Evolutionary conservation across 805 yeast species (phyloP).

Genomic region (Sugiyamaella chiloensis): DNA sequence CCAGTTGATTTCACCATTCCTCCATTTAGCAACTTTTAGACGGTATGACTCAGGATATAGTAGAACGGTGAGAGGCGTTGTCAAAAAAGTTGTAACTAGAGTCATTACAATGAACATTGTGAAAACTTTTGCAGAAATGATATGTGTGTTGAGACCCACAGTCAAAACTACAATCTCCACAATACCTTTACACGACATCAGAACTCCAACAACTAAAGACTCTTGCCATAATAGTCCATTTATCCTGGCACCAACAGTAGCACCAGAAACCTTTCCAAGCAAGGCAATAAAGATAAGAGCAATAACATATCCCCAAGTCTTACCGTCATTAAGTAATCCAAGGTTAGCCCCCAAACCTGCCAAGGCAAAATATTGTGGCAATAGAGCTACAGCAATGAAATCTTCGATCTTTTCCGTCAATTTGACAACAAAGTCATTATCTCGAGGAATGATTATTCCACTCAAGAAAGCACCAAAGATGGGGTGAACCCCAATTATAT

Average conservation of each 20-base stretch:
- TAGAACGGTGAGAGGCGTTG: slow-evolving; percentile 67
- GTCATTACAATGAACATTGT: slow-evolving; percentile 87
- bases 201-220: slow-evolving; percentile 68
- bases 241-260: slow-evolving; percentile 58
- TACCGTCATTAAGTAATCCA: slow-evolving; percentile 59
- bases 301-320: slow-evolving; percentile 74
- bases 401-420: slow-evolving; percentile 76
- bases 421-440: slow-evolving; percentile 65
- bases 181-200: slow-evolving; percentile 87
- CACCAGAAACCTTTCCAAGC: slow-evolving; percentile 65
- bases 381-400: slow-evolving; percentile 63
- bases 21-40: slow-evolving; percentile 21
- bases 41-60: slow-evolving; percentile 51
- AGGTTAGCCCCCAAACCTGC: slow-evolving; percentile 73
- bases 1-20: slow-evolving; percentile 32
- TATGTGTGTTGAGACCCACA: slow-evolving; percentile 69
- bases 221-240: slow-evolving; percentile 70
- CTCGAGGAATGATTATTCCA: slow-evolving; percentile 74
- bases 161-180: slow-evolving; percentile 78
- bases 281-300: slow-evolving; percentile 67
- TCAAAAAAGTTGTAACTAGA: slow-evolving; percentile 68
- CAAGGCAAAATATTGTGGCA: slow-evolving; percentile 76
- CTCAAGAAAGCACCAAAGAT: slow-evolving; percentile 82
- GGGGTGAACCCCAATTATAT: slow-evolving; percentile 81
- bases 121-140: slow-evolving; percentile 59